Evolutionary conservation across 2,329 filamentous ascomycete species (phyloP).

Genomic region (Aspergillus fischeri): DNA sequence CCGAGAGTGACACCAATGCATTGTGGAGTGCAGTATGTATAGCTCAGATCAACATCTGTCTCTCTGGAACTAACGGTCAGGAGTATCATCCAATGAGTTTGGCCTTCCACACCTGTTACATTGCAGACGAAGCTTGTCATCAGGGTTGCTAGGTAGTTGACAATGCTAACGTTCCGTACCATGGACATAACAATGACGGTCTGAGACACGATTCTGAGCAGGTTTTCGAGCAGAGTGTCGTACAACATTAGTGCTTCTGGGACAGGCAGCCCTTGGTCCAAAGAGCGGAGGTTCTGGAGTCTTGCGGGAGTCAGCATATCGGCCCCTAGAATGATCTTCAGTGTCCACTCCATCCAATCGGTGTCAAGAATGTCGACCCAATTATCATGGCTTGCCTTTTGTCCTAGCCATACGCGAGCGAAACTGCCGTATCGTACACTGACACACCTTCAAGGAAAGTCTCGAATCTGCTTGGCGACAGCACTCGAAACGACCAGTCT

Average conservation of each 20-base stretch:
- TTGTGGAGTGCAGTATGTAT: not conserved
- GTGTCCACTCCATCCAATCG: not conserved
- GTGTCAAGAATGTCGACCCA: not conserved
- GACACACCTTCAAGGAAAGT: not conserved
- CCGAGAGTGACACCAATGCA: constrained; percentile 10
- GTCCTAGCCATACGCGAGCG: not conserved
- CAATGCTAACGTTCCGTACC: not conserved
- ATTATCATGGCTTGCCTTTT: not conserved
- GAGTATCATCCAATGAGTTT: not conserved
- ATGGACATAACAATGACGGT: not conserved
- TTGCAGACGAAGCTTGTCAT: not conserved
- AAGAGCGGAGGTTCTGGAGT: not conserved
- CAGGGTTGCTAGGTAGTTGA: not conserved
- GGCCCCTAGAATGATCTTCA: constrained; percentile 1
- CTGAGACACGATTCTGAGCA: not conserved
- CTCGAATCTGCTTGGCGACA: not conserved
- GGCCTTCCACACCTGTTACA: not conserved
- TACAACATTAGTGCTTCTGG: not conserved
- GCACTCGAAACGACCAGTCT: not conserved
- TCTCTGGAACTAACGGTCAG: not conserved
- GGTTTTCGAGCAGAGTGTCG: not conserved
- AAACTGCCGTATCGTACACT: not conserved
- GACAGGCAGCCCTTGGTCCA: not conserved
- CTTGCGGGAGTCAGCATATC: constrained; percentile 3
- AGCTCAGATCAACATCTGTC: constrained; percentile 1